Evolutionary conservation across 2,329 filamentous ascomycete genomes (phyloP), one percentile per base, ranked within the genome.

Genomic region (Pseudocercospora cruenta): DNA sequence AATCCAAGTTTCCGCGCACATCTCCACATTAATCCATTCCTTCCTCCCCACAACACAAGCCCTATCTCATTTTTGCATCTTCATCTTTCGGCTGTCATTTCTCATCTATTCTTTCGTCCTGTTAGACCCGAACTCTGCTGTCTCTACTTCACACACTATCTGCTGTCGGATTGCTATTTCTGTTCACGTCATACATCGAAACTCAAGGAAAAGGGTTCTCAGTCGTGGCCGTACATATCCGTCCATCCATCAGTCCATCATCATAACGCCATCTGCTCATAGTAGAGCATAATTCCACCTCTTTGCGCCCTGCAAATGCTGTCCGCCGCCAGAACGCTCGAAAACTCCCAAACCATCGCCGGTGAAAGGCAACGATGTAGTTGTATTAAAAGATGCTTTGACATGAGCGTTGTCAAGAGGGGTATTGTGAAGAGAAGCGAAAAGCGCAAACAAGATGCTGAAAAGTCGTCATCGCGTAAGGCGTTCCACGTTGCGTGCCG

Each of bases 381-480:
- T 21, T 62, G 61, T 64, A 66, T 69, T 66, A 66, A 60, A 69
- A 69, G 28, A 69, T 66, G 61, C 64, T 65, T 58, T 58, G 55
- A 58, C 55, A 63, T 53, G 36, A 47, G 58, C 61, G 53, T 54
- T 33, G 63, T 57, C 57, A 62, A 64, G 54, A 62, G 54, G 67
- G 64, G 61, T 68, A 66, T 69, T 60, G 59, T 63, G 61, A 57
- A 65, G 31, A 58, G 62, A 63, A 67, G 65, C 45, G 62, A 60
- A 64, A 33, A 60, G n/a, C 21, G 60, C 33, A 54, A 60, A 58
- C 55, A 31, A 16, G 21, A 43, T 36, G 55, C 19, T 14, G 21
- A 12, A 39, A 55, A 55, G 33, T 58, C 55, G 55, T 58, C 49
- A 22, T 67, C 8, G 61, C 43, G 58, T 51, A 36, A 53, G 51